phyloP scores from a whole-genome alignment of 345 rosid species.

The Gossypium arboreum region DNA sequence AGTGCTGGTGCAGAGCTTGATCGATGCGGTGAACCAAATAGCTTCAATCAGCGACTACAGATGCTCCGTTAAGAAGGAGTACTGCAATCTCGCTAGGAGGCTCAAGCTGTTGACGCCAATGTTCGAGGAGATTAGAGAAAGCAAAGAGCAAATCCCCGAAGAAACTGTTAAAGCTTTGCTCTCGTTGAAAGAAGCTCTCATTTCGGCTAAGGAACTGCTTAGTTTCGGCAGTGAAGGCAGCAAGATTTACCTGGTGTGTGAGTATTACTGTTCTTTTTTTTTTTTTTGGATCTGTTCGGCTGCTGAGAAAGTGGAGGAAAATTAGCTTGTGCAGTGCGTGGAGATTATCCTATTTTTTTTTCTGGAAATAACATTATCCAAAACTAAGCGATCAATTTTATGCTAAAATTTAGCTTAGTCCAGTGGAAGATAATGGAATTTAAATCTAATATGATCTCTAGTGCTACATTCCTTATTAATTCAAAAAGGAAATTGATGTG shows the following conservation, averaged over 20 bases:
- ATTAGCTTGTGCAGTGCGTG: background rate
- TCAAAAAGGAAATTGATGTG: background rate
- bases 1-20: constrained; percentile 43
- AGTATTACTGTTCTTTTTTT: background rate
- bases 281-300: constrained; percentile 42
- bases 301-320: constrained; percentile 16
- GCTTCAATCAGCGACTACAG: constrained; percentile 55
- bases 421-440: background rate
- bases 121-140: constrained; percentile 78
- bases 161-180: constrained; percentile 41
- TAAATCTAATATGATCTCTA: background rate
- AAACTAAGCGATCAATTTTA: background rate
- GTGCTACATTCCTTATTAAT: background rate
- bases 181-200: constrained; percentile 44
- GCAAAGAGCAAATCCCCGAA: constrained; percentile 46
- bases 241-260: constrained; percentile 89
- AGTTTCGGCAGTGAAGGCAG: constrained; percentile 77
- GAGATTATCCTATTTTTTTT: background rate
- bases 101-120: constrained; percentile 72
- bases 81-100: constrained; percentile 68
- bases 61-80: constrained; percentile 61
- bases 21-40: constrained; percentile 61
- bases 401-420: background rate
- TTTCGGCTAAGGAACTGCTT: constrained; percentile 59
- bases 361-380: background rate